Base-by-base conservation (phyloP, 2,329 filamentous ascomycete genomes). In the Aureobasidium melanogenum region DNA sequence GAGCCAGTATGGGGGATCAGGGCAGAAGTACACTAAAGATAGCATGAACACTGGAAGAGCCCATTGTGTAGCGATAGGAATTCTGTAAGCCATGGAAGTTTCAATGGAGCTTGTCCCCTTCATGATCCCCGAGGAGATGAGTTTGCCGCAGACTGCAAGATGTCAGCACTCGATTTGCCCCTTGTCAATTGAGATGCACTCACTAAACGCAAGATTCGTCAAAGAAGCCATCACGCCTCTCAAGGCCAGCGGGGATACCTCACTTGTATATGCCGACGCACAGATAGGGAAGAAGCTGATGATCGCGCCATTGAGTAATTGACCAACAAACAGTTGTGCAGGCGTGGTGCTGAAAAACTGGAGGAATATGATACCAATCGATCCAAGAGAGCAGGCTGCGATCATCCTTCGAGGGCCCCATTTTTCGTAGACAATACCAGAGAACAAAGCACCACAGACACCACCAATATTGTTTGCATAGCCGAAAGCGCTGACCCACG, bases 261-360 rank as follows among this genome's bases (percentile, higher is more conserved):
- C 86, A 60, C 83, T 85, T 22, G 85, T 85, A 67, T 88, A 89
- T 1, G 86, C 85, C 63, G 83, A 75, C 9, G 75, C 74, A 32
- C 78, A 73, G 28, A 84, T 80, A 4, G 82, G 82, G 67, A 83
- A 86, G 61, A 80, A 58, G 10, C 28, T 43, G 26, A 62, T 62
- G 12, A 62, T 58, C 3, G 43, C 24, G 2, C 60, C 60, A 26
- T 62, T 62, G 34, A 62, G 50, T 8, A 62, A 4, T 7, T 62
- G 48, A 7, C 60, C 60, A 3, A 36, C 34, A 12, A 62, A 62
- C 9, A 62, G 34, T 2, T 48, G 39, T 28, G 60, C 51, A 17
- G 60, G 43, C 3, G 34, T 48, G 5, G 30, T 62, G 26, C 38
- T 48, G 30, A 62, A 62, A 34, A 62, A 62, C 8, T 62, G 50